Evolutionary conservation across 768 basidiomycete genomes (phyloP).

Genomic region (Mycena filopes): DNA sequence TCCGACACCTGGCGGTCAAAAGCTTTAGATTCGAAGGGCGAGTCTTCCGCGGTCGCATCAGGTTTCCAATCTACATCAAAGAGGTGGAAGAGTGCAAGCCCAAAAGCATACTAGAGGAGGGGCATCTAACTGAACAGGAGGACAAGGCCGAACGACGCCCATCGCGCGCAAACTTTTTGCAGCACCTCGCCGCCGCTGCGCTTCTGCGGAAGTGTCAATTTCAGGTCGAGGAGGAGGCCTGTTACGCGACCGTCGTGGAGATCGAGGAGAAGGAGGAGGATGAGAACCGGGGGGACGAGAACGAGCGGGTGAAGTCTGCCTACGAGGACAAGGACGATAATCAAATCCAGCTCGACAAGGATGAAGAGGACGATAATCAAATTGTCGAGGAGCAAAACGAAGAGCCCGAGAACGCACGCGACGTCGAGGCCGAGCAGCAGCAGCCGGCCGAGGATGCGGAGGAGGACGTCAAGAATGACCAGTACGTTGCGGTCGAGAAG

Average conservation of each 20-base stretch:
- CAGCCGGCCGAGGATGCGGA: too few species aligned
- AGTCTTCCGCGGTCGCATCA: neutral
- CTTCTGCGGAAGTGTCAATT: neutral
- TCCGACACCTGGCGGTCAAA: neutral
- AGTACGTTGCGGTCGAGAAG: too few species aligned
- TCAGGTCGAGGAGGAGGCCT: neutral
- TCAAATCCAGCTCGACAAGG: neutral
- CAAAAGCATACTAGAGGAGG: too few species aligned
- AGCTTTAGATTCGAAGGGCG: neutral
- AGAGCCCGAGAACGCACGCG: too few species aligned
- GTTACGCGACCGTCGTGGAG: neutral
- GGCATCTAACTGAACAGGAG: neutral
- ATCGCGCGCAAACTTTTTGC: neutral
- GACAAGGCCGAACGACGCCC: neutral
- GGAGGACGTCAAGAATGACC: too few species aligned
- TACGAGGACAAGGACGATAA: neutral
- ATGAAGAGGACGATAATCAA: neutral
- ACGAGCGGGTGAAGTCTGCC: neutral
- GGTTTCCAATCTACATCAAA: neutral
- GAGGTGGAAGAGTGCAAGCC: neutral
- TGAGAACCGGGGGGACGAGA: neutral
- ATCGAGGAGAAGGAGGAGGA: neutral
- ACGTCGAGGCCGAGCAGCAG: too few species aligned
- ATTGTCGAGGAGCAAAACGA: neutral
- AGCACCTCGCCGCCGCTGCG: neutral